Conservation (phyloP, 495 filamentous ascomycete species). For the Daldinia caldariorum region DNA sequence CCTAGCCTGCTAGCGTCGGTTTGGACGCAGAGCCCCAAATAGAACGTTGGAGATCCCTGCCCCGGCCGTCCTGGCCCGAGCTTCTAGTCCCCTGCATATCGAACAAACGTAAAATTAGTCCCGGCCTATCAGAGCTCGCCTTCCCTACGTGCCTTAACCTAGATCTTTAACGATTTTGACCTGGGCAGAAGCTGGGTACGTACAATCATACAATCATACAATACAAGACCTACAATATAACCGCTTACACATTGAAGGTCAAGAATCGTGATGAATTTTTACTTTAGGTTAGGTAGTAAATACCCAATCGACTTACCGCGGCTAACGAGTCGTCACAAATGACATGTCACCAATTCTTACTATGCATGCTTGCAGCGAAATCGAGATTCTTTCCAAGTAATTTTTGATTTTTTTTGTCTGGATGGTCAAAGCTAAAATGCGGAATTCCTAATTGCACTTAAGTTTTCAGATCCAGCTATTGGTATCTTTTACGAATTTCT, state of each 20-base stretch:
- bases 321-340: constrained; percentile 12
- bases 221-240: no score
- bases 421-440: not conserved
- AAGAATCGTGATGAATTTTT: constrained; percentile 1
- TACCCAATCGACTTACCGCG: not conserved
- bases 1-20: constrained; percentile 14
- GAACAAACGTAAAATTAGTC: constrained; percentile 35
- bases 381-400: constrained; percentile 5
- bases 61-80: constrained; percentile 31
- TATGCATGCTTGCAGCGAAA: not conserved
- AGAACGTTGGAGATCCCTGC: constrained; percentile 43
- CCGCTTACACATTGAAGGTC: not conserved
- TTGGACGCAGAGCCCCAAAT: constrained; percentile 46
- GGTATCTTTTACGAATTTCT: constrained; percentile 2
- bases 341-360: constrained; percentile 1
- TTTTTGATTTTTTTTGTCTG: constrained; percentile 13
- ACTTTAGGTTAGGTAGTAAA: no score
- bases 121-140: constrained; percentile 23
- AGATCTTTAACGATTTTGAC: constrained; percentile 10
- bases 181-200: not conserved
- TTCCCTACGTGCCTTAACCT: not conserved
- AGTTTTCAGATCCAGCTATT: not conserved
- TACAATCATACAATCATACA: no score
- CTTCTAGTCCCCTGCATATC: constrained; percentile 41
- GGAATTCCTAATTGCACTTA: constrained; percentile 4